Evolutionary conservation across 2,329 filamentous ascomycete genomes (phyloP), one percentile per base, ranked within the genome.

Genomic region (Lasiodiplodia hormozganensis): DNA sequence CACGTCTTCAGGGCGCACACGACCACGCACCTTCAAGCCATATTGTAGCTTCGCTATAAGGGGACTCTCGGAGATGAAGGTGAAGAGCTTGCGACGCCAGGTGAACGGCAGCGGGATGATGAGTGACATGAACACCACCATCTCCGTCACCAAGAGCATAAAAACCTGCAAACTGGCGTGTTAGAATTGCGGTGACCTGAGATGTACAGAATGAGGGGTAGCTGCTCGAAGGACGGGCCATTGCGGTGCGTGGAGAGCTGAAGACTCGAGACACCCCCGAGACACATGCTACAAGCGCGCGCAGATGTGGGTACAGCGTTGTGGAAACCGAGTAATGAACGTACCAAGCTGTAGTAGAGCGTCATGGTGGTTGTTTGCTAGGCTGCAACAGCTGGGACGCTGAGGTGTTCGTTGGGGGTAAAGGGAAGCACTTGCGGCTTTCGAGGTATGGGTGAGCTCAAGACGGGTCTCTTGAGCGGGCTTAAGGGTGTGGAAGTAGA

Each of bases 11-110:
- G 18, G 36, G 47, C 8, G 49, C 21, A 38, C 51, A 28, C 25
- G 21, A 11, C 12, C 34, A 56, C 66, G 5, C n/a, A 89, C 89
- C 88, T 97, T 98, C 84, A 99, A 87, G 76, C 94, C 95, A 85
- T 99, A 97, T 85, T 98, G 95, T 72, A 98, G 81, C 81, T 98
- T 97, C 51, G 94, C 96, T 69, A 99, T 87, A 56, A 90, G 77
- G 4, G 88, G 91, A 78, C 90, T 96, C 78, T 95, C 93, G 65
- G 94, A 97, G 78, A 99, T 94, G 88, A 99, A 99, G 75, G 91
- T 93, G 79, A 97, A 97, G 78, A 97, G 89, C 84, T 89, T 93
- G 78, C 93, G 90, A 83, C 93, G 93, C 80, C 92, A 82, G 72
- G 87, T 89, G 84, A 97, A 97, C 56, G 96, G 96, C 75, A 98